phyloP scores from a whole-genome alignment of 192 early-diverging fungal genomes.

The Fimicolochytrium jonesii region DNA sequence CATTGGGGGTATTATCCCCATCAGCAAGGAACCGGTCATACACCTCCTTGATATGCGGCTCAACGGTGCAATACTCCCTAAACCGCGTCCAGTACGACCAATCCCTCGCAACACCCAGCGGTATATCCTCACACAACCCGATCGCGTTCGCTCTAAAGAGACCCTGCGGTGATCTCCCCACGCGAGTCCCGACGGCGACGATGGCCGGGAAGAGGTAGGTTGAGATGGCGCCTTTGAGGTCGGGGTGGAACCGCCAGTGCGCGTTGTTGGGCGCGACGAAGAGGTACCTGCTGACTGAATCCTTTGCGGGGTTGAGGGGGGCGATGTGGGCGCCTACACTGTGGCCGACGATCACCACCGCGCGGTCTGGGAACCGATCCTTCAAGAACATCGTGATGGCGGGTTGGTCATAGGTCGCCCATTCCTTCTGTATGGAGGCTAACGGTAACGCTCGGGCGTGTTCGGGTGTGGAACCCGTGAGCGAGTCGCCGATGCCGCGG shows the following conservation, averaged over 20 bases:
- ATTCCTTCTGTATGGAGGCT: conserved; percentile 3
- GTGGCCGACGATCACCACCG: conserved; percentile 8
- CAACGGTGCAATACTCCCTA: conserved; percentile 11
- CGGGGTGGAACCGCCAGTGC: not conserved
- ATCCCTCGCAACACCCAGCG: conserved; percentile 11
- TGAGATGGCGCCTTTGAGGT: not conserved
- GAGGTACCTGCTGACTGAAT: not conserved
- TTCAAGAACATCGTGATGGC: not conserved
- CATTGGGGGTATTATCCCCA: no score
- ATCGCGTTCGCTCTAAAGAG: conserved; percentile 8
- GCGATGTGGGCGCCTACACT: conserved; percentile 12
- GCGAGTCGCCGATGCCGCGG: conserved; percentile 15
- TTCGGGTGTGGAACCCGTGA: not conserved
- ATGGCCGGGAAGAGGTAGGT: conserved; percentile 1
- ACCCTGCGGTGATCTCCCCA: not conserved
- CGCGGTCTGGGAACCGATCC: conserved; percentile 9
- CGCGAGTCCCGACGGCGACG: not conserved
- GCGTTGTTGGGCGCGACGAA: conserved; percentile 14
- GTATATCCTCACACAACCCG: conserved; percentile 23
- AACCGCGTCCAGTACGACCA: conserved; percentile 9
- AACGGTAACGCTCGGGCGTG: no score
- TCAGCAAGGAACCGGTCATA: conserved; percentile 16
- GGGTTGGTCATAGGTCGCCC: conserved; percentile 14
- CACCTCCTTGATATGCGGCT: not conserved
- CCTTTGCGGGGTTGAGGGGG: conserved; percentile 5